These are phyloP conservation scores for Cytospora schulzeri DNA, from an alignment of 2,329 filamentous ascomycete species.

Conservation along the genomic window DNA sequence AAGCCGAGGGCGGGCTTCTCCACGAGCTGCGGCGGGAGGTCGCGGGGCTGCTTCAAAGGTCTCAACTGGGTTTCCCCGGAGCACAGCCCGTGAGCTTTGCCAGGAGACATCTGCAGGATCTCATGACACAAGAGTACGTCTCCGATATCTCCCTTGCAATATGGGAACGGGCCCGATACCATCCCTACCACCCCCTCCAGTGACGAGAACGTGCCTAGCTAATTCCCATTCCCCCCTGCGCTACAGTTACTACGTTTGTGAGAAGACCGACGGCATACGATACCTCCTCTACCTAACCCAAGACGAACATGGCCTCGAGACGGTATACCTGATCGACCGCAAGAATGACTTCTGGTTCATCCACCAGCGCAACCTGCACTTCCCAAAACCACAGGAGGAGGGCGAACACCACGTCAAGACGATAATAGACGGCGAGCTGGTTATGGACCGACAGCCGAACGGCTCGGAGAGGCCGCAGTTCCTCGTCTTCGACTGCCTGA, in stretches of 20 bases:
- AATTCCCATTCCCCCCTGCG: not conserved
- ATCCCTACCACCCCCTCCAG: not conserved
- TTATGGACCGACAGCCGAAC: slow-evolving; percentile 74
- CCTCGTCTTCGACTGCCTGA: slow-evolving; percentile 90
- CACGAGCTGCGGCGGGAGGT: slow-evolving; percentile 70
- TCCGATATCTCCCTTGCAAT: not conserved
- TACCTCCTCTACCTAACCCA: slow-evolving; percentile 89
- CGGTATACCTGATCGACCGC: slow-evolving; percentile 92
- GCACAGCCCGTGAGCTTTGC: slow-evolving; percentile 95
- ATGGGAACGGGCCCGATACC: not conserved
- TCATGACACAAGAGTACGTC: slow-evolving; percentile 73
- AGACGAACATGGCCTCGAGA: slow-evolving; percentile 63
- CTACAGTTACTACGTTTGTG: slow-evolving; percentile 86
- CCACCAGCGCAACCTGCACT: slow-evolving; percentile 69
- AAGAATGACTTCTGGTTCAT: slow-evolving; percentile 97
- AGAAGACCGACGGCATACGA: slow-evolving; percentile 95
- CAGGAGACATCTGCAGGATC: slow-evolving; percentile 77
- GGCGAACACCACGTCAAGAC: slow-evolving; percentile 76
- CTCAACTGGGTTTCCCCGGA: slow-evolving; percentile 73
- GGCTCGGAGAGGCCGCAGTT: slow-evolving; percentile 75
- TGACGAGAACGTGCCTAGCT: not conserved
- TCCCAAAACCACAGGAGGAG: slow-evolving; percentile 70
- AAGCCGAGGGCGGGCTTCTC: slow-evolving; percentile 63
- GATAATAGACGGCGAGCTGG: slow-evolving; percentile 89
- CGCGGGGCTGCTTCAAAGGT: slow-evolving; percentile 71